Conservation (phyloP, 495 filamentous ascomycete species). For the Acidomyces sp. region DNA sequence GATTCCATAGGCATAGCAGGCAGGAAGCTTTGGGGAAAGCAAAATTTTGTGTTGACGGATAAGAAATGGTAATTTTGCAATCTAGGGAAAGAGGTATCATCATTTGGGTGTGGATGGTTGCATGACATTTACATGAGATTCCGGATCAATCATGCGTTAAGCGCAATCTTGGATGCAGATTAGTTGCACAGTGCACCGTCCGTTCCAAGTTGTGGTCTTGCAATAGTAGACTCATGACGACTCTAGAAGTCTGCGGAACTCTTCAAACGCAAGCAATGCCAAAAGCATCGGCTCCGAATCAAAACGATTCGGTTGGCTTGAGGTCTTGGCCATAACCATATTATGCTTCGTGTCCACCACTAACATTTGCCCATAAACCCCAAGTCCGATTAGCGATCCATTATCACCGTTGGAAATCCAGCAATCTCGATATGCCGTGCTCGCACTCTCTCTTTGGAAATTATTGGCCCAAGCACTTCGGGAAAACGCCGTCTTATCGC, state of each 20-base stretch:
- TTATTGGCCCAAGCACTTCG: background rate
- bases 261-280: conserved; percentile 3
- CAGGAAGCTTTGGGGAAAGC: too few relatives aligned
- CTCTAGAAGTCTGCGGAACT: conserved; percentile 8
- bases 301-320: background rate
- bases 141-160: too few relatives aligned
- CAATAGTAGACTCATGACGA: too few relatives aligned
- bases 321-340: conserved; percentile 15
- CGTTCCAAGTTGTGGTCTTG: too few relatives aligned
- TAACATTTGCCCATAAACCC: conserved; percentile 12
- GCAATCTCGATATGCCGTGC: conserved; percentile 3
- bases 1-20: too few relatives aligned
- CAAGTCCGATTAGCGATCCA: conserved; percentile 2
- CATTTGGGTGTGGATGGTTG: too few relatives aligned
- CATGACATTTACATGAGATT: too few relatives aligned
- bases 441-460: background rate
- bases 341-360: conserved; percentile 8
- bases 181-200: too few relatives aligned
- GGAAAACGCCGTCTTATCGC: conserved; percentile 1
- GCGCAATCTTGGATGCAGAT: too few relatives aligned
- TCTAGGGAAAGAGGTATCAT: too few relatives aligned
- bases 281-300: background rate
- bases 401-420: conserved; percentile 1
- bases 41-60: too few relatives aligned
- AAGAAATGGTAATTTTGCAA: too few relatives aligned